Evolutionary conservation across 2,329 filamentous ascomycete species (phyloP).

Genomic region (Cryphonectria parasitica): DNA sequence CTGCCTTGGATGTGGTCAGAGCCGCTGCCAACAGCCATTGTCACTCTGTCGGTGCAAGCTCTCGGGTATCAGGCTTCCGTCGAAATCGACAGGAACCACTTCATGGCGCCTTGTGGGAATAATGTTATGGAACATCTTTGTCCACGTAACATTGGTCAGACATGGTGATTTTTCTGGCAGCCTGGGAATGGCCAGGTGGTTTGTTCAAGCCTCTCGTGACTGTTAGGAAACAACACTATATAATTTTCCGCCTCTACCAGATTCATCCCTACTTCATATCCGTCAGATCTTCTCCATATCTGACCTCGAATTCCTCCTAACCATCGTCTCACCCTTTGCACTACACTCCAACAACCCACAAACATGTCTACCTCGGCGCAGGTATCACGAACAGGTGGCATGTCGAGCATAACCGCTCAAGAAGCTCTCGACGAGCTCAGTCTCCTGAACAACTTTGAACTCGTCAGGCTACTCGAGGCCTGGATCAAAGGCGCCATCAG

Average conservation of each 20-base stretch:
- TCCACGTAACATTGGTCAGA: neutral
- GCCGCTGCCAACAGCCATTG: neutral
- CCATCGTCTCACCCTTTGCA: neutral
- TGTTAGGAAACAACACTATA: neutral
- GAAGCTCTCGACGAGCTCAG: neutral
- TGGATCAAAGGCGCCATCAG: constrained; percentile 1
- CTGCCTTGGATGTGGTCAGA: neutral
- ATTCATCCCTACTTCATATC: neutral
- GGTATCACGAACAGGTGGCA: neutral
- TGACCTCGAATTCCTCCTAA: neutral
- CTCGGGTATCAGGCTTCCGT: neutral
- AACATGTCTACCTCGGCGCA: neutral
- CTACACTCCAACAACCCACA: neutral
- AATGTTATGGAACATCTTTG: neutral
- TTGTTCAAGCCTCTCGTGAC: neutral
- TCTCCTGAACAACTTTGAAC: neutral
- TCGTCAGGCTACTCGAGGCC: neutral
- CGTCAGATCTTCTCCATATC: neutral
- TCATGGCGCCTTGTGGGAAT: constrained; percentile 6
- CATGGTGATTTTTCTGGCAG: neutral
- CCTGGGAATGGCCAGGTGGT: neutral
- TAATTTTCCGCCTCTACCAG: neutral
- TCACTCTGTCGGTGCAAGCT: neutral
- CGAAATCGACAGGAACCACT: neutral
- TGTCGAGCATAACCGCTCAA: neutral